Evolutionary conservation across 805 yeast species (phyloP).

Genomic region (Hanseniaspora hatyaiensis): DNA sequence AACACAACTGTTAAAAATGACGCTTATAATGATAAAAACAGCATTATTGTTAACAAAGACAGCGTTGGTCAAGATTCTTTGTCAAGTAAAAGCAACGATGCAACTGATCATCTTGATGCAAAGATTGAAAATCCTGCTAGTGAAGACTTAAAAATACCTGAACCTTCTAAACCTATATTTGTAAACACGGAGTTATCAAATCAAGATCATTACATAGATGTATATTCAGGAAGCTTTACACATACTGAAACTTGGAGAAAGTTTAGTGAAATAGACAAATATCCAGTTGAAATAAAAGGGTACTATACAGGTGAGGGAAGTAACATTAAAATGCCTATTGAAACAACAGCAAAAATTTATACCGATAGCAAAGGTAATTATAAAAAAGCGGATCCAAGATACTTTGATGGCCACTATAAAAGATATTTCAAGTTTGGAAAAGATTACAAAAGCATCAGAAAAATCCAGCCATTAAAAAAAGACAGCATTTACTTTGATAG

Average conservation of each 20-base stretch:
- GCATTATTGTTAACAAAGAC: too few species aligned
- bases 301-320: neutral
- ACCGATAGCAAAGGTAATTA: neutral
- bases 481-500: neutral
- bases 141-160: too few species aligned
- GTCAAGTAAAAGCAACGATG: too few species aligned
- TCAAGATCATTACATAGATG: slow-evolving; percentile 11
- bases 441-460: slow-evolving; percentile 1
- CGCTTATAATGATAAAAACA: too few species aligned
- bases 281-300: neutral
- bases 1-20: too few species aligned
- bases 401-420: neutral
- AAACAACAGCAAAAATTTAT: too few species aligned
- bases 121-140: too few species aligned
- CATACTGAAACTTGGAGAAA: slow-evolving; percentile 1
- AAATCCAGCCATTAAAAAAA: neutral
- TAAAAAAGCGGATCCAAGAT: slow-evolving; percentile 1
- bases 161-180: too few species aligned
- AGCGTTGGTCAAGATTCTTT: too few species aligned
- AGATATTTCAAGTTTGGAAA: slow-evolving; percentile 5
- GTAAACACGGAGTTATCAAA: neutral
- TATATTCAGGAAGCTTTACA: slow-evolving; percentile 1
- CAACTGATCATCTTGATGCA: too few species aligned
- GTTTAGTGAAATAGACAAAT: neutral
- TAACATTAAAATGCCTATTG: neutral